A percentile compares a stretch with the other conserved stretches of the same genome.
Evolutionary conservation across 1,139 yeast species (phyloP).

Genomic region (Meyerozyma guilliermondii): DNA sequence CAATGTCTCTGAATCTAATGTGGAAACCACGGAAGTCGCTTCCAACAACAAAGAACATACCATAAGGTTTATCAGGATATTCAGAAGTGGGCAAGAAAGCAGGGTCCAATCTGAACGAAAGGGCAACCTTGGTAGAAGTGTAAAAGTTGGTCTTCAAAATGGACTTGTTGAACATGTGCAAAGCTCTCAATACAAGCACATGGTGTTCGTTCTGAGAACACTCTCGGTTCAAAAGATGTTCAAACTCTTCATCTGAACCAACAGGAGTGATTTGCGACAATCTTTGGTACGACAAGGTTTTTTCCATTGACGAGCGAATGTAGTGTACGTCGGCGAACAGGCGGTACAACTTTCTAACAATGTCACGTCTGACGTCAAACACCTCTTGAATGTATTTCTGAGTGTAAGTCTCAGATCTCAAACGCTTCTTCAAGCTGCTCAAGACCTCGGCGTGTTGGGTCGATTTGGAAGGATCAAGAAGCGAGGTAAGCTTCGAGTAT

Average conservation of each 20-base stretch:
- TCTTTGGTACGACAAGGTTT: constrained; percentile 87
- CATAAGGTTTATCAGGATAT: constrained; percentile 89
- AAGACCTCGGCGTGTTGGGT: constrained; percentile 71
- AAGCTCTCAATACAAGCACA: constrained; percentile 73
- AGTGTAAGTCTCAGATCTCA: constrained; percentile 91
- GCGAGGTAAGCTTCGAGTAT: constrained; percentile 61
- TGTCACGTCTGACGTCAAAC: constrained; percentile 62
- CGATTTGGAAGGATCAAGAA: constrained; percentile 59
- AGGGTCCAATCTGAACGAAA: constrained; percentile 88
- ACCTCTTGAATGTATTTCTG: constrained; percentile 79
- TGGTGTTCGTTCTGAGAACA: constrained; percentile 82
- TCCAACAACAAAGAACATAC: constrained; percentile 94
- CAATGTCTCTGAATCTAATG: constrained; percentile 92
- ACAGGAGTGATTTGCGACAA: constrained; percentile 73
- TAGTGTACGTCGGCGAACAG: constrained; percentile 92
- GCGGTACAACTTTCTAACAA: constrained; percentile 80
- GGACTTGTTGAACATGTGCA: constrained; percentile 78
- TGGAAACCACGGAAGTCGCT: constrained; percentile 98
- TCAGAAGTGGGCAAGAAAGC: constrained; percentile 77
- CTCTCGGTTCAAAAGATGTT: constrained; percentile 58
- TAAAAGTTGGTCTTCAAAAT: constrained; percentile 92
- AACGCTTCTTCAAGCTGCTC: constrained; percentile 76
- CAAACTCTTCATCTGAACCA: constrained; percentile 70
- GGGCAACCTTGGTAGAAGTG: constrained; percentile 90
- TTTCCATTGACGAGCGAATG: constrained; percentile 65